Base-by-base conservation (phyloP, 192 early-diverging fungal genomes). In the Rhizoclosmatium sp. region DNA sequence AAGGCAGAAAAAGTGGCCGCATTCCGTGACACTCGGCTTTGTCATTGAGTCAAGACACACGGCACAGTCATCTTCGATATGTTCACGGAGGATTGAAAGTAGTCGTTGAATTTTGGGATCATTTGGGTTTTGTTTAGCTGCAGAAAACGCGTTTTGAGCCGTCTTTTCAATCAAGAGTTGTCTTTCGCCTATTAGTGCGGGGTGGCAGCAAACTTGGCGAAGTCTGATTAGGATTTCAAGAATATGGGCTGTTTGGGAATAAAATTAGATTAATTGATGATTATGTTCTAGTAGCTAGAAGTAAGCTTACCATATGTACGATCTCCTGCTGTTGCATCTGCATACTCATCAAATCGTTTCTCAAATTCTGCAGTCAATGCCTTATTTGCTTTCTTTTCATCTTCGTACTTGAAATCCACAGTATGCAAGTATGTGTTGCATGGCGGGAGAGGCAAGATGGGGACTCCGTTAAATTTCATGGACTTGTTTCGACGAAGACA, bases 151-250 rank as follows among this genome's bases (percentile, higher is more conserved):
- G 60, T 62, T 21, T 62, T 62, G 60, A 4, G 60, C 60, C 7
- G 60, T 62, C 21, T 62, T 62, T 62, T 62, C n/a, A 21, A 62
- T 4, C 7, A 62, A 21, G 5, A 62, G 60, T 62, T 62, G 4
- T 16, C 60, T 4, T 4, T 62, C 60, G 60, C 60, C 60, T 4
- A 62, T 16, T 5, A 62, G 60, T 4, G 60, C 5, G 5, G 60
- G 60, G 60, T 62, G 60, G 60, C 60, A 62, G 60, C 60, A 62
- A 21, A 62, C 60, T 62, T 62, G 60, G 60, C 60, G 60, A 4
- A 62, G 31, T 4, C 60, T 4, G 31, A 62, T 62, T 39, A 62
- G 60, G 31, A 62, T 62, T 62, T 62, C 60, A 21, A 62, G 60
- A 39, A 62, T 62, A 21, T 62, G 60, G 31, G 60, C 60, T 62